phyloP scores from a whole-genome alignment of 208 protist species.

The Borovskyia barvae region DNA sequence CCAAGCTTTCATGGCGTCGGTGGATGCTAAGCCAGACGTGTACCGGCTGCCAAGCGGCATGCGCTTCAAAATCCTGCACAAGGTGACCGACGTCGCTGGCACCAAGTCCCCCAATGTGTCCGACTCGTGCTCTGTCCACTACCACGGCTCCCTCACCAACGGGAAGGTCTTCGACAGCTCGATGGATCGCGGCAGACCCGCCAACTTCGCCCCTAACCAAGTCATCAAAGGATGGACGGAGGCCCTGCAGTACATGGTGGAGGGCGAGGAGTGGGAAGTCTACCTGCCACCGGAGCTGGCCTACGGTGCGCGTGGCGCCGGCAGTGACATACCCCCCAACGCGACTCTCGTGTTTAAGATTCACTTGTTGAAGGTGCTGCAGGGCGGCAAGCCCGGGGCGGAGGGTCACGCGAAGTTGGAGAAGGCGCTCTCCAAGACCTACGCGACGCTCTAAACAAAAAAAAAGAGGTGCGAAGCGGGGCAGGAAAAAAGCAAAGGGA shows the following conservation, averaged over 20 bases:
- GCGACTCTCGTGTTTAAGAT: constrained; percentile 81
- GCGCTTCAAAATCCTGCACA: constrained; percentile 64
- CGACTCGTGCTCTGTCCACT: constrained; percentile 77
- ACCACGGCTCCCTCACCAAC: constrained; percentile 64
- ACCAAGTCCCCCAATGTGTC: constrained; percentile 39
- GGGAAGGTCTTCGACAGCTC: constrained; percentile 86
- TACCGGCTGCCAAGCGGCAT: constrained; percentile 78
- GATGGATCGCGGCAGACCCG: constrained; percentile 54
- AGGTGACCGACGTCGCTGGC: constrained; percentile 25
- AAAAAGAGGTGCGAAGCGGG: background rate
- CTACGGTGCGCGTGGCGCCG: constrained; percentile 68
- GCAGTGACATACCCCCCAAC: constrained; percentile 60
- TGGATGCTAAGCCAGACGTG: constrained; percentile 35
- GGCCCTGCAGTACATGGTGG: constrained; percentile 83
- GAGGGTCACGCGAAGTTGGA: constrained; percentile 51
- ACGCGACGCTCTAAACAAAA: constrained; percentile 44
- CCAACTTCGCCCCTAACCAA: constrained; percentile 63
- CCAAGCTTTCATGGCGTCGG: constrained; percentile 43
- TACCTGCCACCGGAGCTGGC: constrained; percentile 72
- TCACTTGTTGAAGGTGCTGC: constrained; percentile 62
- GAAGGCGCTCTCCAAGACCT: constrained; percentile 41
- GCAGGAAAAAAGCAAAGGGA: no score
- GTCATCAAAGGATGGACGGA: constrained; percentile 87
- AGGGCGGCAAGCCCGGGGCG: constrained; percentile 50
- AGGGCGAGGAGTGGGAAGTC: constrained; percentile 85